Evolutionary conservation across 2,329 filamentous ascomycete species (phyloP), one percentile per base, ranked within the genome.

Genomic region (Exophiala spinifera): DNA sequence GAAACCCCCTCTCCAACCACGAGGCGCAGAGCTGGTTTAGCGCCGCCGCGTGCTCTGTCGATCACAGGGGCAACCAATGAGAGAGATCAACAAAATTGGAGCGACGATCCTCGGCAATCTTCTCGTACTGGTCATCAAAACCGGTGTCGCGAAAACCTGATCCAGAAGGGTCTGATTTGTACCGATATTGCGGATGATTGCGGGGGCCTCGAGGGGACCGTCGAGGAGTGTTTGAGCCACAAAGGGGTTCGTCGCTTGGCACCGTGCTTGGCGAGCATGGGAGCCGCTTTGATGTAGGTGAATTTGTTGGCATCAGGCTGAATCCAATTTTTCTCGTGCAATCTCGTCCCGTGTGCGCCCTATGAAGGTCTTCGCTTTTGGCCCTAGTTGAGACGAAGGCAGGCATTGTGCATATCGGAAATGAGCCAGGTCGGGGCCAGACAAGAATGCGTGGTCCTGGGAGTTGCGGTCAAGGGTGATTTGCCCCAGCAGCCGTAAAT

Each of bases 231-330:
- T 31, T 28, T 46, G 20, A 25, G 43, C 43, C 36, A 39, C 36
- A 39, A 39, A 15, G 44, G 49, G 39, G 10, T 44, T 34, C n/a
- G n/a, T 45, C 7, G 19, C 51, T 53, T 48, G 51, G 51, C 51
- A 5, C 7, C 19, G 10, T 8, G 25, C 51, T 53, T 53, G 51
- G 51, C 51, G n/a, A 6, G 13, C 23, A 8, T 36, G 51, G 51
- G 51, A 46, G 46, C 37, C 45, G 39, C 36, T 3, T 33, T 54
- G 20, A 21, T 33, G 19, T 25, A 23, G 25, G 4, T 39, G 15
- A 39, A n/a, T 39, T 39, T 19, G 17, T 39, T 19, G 17, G 17
- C 14, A 10, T 39, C 36, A 39, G 36, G 36, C 36, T 39, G 36
- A 19, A 39, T 39, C n/a, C 36, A 39, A 39, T 39, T 39, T 39